Percentiles rank a stretch among this genome's conserved stretches.
Conservation (phyloP, 73 alveolate species). For the Paramecium primaurelia region DNA sequence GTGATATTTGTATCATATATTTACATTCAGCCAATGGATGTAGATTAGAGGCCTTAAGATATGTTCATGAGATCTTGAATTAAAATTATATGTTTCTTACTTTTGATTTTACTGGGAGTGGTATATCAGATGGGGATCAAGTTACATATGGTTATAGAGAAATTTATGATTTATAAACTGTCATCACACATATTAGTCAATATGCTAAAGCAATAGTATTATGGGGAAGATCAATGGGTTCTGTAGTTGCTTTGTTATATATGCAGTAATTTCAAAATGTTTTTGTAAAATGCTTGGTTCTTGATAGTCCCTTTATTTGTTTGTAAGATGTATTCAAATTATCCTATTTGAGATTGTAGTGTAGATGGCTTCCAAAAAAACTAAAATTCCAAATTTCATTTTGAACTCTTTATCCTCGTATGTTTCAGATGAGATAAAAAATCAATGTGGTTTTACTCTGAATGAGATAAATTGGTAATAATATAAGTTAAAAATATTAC, state of each 20-base stretch:
- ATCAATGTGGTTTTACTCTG: background rate
- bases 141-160: constrained; percentile 32
- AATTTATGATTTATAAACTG: constrained; percentile 31
- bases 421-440: constrained; percentile 1
- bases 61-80: background rate
- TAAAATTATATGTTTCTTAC: constrained; percentile 12
- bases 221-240: constrained; percentile 54
- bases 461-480: constrained; percentile 32
- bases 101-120: constrained; percentile 41
- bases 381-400: constrained; percentile 38
- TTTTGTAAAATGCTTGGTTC: background rate
- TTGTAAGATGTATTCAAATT: constrained; percentile 1
- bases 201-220: background rate
- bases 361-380: constrained; percentile 23
- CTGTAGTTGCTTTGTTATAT: constrained; percentile 37
- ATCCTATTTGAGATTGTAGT: background rate
- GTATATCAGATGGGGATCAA: background rate
- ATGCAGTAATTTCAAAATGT: background rate
- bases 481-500: background rate
- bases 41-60: background rate
- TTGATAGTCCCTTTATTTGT: constrained; percentile 28
- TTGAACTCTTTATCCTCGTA: background rate
- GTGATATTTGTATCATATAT: background rate
- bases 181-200: background rate
- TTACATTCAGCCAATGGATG: constrained; percentile 34